Conservation (phyloP, 2,329 filamentous ascomycete genomes). For the Beauveria bassiana region DNA sequence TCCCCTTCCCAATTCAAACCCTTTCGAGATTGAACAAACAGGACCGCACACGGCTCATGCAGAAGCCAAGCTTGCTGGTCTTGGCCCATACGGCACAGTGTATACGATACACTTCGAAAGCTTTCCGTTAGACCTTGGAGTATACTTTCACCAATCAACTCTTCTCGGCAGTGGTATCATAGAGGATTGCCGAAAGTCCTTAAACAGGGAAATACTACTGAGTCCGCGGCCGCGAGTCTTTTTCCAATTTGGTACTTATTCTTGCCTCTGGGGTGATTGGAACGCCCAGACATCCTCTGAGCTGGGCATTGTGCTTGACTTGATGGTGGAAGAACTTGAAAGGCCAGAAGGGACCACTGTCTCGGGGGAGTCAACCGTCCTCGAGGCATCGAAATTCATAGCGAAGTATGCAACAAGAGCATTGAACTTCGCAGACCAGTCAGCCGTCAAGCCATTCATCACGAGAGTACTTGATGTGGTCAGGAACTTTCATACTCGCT, state of each 20-base stretch:
- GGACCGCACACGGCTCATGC: conserved; percentile 13
- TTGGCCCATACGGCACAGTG: conserved; percentile 52
- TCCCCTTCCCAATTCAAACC: conserved; percentile 29
- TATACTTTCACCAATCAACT: conserved; percentile 54
- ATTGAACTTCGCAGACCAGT: conserved; percentile 30
- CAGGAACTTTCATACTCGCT: conserved; percentile 29
- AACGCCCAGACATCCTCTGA: conserved; percentile 52
- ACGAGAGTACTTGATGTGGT: conserved; percentile 37
- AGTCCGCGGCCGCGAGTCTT: conserved; percentile 26
- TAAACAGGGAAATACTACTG: conserved; percentile 22
- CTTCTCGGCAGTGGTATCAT: conserved; percentile 49
- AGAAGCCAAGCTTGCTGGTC: conserved; percentile 35
- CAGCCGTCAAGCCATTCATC: conserved; percentile 33
- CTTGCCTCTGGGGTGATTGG: conserved; percentile 49
- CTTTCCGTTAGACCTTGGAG: conserved; percentile 47
- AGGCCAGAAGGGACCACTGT: not conserved
- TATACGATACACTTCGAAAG: conserved; percentile 57
- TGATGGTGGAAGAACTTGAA: conserved; percentile 41
- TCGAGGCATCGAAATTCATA: conserved; percentile 36
- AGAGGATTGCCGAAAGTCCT: conserved; percentile 27
- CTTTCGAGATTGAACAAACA: conserved; percentile 3
- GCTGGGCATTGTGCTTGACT: conserved; percentile 53
- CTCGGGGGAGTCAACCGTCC: conserved; percentile 15
- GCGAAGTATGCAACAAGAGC: conserved; percentile 39
- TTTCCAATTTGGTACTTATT: conserved; percentile 40